These are phyloP conservation scores for Amaranthus palmeri DNA, from an alignment of 148 eudicot genomes.

Conservation along the genomic window DNA sequence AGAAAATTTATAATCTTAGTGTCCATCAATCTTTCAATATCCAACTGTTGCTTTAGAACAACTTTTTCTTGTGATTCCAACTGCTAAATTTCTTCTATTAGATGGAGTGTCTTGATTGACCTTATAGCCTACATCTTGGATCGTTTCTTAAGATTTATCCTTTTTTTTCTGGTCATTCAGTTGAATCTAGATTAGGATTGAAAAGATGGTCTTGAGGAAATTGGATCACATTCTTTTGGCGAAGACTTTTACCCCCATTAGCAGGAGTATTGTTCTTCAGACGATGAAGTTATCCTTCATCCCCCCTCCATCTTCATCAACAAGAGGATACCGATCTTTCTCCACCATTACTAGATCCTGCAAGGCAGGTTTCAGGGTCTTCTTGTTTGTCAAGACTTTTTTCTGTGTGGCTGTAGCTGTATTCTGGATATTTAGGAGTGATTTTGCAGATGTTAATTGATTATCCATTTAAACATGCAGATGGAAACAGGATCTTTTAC, in stretches of 20 bases:
- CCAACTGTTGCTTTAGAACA: too few species aligned
- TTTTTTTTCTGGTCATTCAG: conserved; percentile 16
- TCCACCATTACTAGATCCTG: conserved; percentile 21
- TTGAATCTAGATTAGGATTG: conserved; percentile 31
- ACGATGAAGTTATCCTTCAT: conserved; percentile 9
- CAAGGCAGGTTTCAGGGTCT: conserved; percentile 26
- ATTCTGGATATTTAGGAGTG: neutral
- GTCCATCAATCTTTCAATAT: too few species aligned
- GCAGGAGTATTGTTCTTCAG: conserved; percentile 17
- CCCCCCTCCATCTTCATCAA: conserved; percentile 14
- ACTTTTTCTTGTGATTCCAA: neutral
- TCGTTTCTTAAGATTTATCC: conserved; percentile 1
- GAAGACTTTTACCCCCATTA: conserved; percentile 10
- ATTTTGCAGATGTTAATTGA: neutral
- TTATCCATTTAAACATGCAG: conserved; percentile 30
- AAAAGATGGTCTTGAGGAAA: conserved; percentile 25
- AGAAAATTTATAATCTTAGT: neutral
- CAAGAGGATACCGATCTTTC: conserved; percentile 26
- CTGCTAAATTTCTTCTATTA: neutral
- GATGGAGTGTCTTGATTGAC: neutral
- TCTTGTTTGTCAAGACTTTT: neutral
- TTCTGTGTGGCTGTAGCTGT: neutral
- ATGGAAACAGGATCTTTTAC: conserved; percentile 46
- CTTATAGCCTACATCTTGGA: neutral
- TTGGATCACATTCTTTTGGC: conserved; percentile 25